Percentiles rank a stretch among this genome's conserved stretches.
These are phyloP conservation scores for Xeromyces bisporus DNA, from an alignment of 495 filamentous ascomycete genomes.

Conservation along the genomic window DNA sequence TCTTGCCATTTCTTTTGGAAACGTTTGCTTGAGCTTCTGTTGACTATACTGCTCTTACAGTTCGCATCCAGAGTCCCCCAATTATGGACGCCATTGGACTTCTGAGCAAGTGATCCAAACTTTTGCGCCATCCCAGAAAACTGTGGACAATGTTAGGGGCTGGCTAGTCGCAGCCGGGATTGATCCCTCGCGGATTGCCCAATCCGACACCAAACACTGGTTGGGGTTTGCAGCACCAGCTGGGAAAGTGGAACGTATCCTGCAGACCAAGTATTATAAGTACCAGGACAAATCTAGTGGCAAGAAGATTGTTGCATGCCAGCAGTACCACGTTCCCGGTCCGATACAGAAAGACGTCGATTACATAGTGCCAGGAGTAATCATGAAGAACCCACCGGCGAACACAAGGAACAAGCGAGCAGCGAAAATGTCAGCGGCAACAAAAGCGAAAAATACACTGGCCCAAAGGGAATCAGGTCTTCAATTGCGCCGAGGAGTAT, in stretches of 20 bases:
- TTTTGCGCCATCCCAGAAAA: constrained; percentile 21
- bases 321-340: constrained; percentile 27
- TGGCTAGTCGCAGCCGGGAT: constrained; percentile 32
- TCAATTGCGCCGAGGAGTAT: neutral
- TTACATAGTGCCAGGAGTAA: constrained; percentile 27
- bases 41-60: constrained; percentile 1
- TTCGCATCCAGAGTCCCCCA: constrained; percentile 21
- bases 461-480: neutral
- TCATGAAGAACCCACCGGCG: neutral
- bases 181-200: constrained; percentile 15
- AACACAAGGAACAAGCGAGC: neutral
- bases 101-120: constrained; percentile 23
- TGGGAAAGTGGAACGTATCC: constrained; percentile 29
- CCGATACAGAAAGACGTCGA: constrained; percentile 28
- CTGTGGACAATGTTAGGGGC: constrained; percentile 18
- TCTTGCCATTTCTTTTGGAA: neutral
- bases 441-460: neutral
- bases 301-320: constrained; percentile 24
- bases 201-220: constrained; percentile 26
- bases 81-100: constrained; percentile 32
- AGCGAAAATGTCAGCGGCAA: neutral
- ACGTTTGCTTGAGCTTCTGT: neutral
- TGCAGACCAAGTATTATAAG: constrained; percentile 35
- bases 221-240: constrained; percentile 29
- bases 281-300: constrained; percentile 26